Base-by-base conservation (phyloP, 2,329 filamentous ascomycete genomes). In the Penicillium concentricum region DNA sequence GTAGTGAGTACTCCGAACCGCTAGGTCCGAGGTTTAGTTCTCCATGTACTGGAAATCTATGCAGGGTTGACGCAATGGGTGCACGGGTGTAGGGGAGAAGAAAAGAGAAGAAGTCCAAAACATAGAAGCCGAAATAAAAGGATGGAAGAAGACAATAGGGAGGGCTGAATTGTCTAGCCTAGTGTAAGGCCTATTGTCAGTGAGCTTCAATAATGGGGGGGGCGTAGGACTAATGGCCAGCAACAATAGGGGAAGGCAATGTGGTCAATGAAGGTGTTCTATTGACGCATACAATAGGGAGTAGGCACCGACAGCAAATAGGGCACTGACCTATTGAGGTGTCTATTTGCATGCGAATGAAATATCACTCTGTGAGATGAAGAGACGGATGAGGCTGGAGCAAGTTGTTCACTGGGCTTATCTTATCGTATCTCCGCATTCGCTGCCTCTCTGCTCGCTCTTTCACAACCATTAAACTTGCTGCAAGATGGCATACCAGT, bases 381-480 rank as follows among this genome's bases (percentile, higher is more conserved):
- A 56, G 51, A 59, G 55, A 51, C 54, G 55, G 52, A 61, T 56
- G 62, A 62, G 62, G 64, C 61, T 62, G 66, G 61, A 61, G 60
- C 58, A 59, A 60, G 59, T 62, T 58, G 62, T 60, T 65, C 62
- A 56, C 53, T 44, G 55, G 10, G 42, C 60, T 64, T 66, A 65
- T 67, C 62, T 72, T 73, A 73, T 73, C 69, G 64, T 60, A 70
- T 70, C 70, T 73, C 70, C 70, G 68, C 71, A 66, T 66, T 67
- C 59, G 53, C 35, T 51, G 30, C 35, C 39, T 45, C 38, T 24
- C 37, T 30, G 35, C 32, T 48, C 35, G 43, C n/a, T 58, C 41
- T 28, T 53, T 46, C 46, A 44, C 57, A 35, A 26, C 52, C 13
- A 53, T 54, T 54, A 18, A 53, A 49, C 48, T n/a, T 43, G 3